Evolutionary conservation across 2,329 filamentous ascomycete species (phyloP).

Genomic region (Calonectria hongkongensis): DNA sequence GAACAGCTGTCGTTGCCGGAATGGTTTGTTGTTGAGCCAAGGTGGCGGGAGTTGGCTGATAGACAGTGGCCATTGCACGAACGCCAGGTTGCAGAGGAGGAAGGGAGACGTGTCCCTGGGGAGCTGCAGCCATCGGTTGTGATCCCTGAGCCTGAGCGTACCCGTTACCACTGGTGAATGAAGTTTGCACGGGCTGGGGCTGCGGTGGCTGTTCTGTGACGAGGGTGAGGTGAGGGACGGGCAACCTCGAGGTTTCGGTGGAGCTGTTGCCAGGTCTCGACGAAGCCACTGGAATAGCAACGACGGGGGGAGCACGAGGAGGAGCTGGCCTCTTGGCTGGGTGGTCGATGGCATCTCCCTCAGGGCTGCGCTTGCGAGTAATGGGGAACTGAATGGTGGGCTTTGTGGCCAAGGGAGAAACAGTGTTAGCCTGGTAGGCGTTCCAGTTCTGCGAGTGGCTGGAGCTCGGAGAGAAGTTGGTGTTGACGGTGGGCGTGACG

Average conservation of each 20-base stretch:
- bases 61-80: conserved; percentile 87
- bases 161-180: conserved; percentile 61
- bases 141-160: conserved; percentile 57
- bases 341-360: conserved; percentile 71
- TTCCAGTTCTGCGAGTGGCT: conserved; percentile 63
- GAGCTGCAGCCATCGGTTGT: conserved; percentile 58
- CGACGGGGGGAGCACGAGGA: conserved; percentile 44
- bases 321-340: conserved; percentile 71
- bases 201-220: conserved; percentile 66
- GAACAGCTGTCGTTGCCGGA: conserved; percentile 50
- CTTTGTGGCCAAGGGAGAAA: conserved; percentile 71
- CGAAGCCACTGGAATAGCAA: conserved; percentile 43
- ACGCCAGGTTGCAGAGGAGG: conserved; percentile 77
- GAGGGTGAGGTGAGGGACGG: conserved; percentile 82
- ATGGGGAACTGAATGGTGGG: conserved; percentile 63
- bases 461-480: conserved; percentile 65
- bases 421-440: conserved; percentile 61
- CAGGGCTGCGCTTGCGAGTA: conserved; percentile 70
- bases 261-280: conserved; percentile 47
- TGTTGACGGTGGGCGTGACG: conserved; percentile 58
- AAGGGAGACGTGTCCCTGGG: conserved; percentile 69
- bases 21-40: conserved; percentile 61
- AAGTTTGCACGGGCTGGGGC: conserved; percentile 45
- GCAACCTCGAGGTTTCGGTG: conserved; percentile 69
- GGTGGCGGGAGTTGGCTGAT: conserved; percentile 71